Percentiles rank a stretch among this genome's conserved stretches.
Evolutionary conservation across 2,329 filamentous ascomycete genomes (phyloP).

Genomic region (Ceratocystis alfenasii): DNA sequence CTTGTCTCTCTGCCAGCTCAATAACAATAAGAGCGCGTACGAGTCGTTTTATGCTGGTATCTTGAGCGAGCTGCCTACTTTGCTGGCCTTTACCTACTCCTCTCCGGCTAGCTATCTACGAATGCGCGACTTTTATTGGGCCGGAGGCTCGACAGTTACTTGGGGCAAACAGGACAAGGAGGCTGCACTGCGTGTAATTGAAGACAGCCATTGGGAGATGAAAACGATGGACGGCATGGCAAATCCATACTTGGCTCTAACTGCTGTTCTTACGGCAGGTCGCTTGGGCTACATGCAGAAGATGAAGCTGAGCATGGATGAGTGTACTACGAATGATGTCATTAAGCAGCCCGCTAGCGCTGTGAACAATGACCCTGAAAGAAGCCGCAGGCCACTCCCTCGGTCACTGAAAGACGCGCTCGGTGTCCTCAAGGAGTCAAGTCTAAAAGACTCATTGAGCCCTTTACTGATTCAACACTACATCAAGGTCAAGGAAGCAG

Average conservation of each 20-base stretch:
- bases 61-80: constrained; percentile 49
- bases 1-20: constrained; percentile 42
- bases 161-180: constrained; percentile 79
- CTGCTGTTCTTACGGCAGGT: constrained; percentile 29
- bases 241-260: constrained; percentile 57
- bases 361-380: not conserved
- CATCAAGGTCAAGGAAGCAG: constrained; percentile 45
- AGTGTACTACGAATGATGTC: constrained; percentile 43
- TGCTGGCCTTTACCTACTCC: constrained; percentile 59
- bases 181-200: constrained; percentile 56
- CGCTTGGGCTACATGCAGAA: constrained; percentile 18
- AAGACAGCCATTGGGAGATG: constrained; percentile 61
- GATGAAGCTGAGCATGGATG: constrained; percentile 36
- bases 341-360: constrained; percentile 35
- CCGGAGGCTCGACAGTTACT: constrained; percentile 63
- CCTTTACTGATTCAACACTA: constrained; percentile 44
- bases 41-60: constrained; percentile 59
- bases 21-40: not conserved
- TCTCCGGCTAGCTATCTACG: constrained; percentile 57
- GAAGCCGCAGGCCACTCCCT: constrained; percentile 34
- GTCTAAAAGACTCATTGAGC: constrained; percentile 38
- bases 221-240: constrained; percentile 67
- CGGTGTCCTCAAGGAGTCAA: constrained; percentile 37
- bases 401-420: constrained; percentile 44
- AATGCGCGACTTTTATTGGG: constrained; percentile 57